phyloP scores from a whole-genome alignment of 768 basidiomycete genomes.

The Pleurotus sapidus region DNA sequence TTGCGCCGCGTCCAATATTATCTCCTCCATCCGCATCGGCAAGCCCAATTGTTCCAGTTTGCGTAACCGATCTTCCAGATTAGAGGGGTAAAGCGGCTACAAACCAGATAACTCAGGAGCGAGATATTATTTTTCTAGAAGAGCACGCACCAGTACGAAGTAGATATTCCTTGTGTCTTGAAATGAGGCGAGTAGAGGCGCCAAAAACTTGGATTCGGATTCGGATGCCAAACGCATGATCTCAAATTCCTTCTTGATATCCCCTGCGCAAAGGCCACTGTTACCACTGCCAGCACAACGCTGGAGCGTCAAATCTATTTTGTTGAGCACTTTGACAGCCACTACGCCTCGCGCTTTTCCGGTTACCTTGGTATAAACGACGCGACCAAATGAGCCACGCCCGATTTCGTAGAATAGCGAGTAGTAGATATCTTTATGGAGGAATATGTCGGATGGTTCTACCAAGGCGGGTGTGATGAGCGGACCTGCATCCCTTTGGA shows the following conservation, averaged over 20 bases:
- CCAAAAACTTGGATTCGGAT: background rate
- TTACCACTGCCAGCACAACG: background rate
- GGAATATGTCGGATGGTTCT: background rate
- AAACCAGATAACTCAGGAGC: background rate
- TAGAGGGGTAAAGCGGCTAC: background rate
- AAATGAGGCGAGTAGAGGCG: background rate
- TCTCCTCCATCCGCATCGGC: background rate
- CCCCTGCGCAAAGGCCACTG: background rate
- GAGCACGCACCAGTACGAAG: background rate
- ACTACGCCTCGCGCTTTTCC: background rate
- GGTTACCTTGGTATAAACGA: background rate
- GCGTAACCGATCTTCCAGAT: background rate
- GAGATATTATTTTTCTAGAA: background rate
- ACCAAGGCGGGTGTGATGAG: background rate
- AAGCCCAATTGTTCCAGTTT: background rate
- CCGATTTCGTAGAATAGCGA: background rate
- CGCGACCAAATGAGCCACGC: background rate
- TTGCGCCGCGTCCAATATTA: background rate
- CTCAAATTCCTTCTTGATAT: background rate
- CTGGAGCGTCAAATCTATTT: background rate
- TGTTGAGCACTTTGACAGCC: background rate
- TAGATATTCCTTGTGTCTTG: background rate
- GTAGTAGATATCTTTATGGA: background rate
- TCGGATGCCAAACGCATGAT: background rate
- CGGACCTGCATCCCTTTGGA: background rate